Evolutionary conservation across 148 eudicot species (phyloP).

Genomic region (Chenopodium album): DNA sequence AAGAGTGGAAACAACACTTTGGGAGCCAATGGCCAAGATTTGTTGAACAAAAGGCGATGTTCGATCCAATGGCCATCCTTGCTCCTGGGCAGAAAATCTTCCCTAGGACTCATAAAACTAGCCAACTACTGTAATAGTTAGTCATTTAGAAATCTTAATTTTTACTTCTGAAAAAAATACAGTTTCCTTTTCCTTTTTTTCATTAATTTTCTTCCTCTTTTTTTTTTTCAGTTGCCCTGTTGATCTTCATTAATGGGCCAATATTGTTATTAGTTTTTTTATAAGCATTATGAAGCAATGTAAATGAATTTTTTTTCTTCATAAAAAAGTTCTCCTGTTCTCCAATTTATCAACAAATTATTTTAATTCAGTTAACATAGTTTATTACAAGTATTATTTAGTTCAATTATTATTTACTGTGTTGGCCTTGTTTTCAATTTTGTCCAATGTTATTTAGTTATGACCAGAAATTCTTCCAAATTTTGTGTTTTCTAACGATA

Average conservation of each 20-base stretch:
- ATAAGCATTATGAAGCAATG: constrained; percentile 39
- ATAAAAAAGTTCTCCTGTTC: background rate
- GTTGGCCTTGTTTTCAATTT: background rate
- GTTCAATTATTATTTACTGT: background rate
- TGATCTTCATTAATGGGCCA: constrained; percentile 2
- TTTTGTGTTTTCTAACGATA: no score
- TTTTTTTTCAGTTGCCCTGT: constrained; percentile 9
- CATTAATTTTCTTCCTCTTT: background rate
- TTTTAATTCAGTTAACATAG: background rate
- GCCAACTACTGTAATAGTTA: background rate
- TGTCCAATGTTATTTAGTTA: background rate
- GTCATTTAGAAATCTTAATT: constrained; percentile 16
- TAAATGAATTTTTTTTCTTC: constrained; percentile 37
- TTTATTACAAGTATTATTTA: background rate
- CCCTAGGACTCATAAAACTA: constrained; percentile 32
- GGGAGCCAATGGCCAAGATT: constrained; percentile 67
- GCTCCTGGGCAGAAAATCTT: constrained; percentile 94
- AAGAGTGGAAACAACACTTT: constrained; percentile 82
- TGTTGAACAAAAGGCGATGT: constrained; percentile 52
- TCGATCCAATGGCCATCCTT: constrained; percentile 80
- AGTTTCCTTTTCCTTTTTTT: background rate
- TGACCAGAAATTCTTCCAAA: no score
- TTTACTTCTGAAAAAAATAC: constrained; percentile 12
- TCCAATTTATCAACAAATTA: no score
- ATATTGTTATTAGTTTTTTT: constrained; percentile 24